Conservation (phyloP, 1,284 basidiomycete genomes). For the Cryptococcus amylolentus region DNA sequence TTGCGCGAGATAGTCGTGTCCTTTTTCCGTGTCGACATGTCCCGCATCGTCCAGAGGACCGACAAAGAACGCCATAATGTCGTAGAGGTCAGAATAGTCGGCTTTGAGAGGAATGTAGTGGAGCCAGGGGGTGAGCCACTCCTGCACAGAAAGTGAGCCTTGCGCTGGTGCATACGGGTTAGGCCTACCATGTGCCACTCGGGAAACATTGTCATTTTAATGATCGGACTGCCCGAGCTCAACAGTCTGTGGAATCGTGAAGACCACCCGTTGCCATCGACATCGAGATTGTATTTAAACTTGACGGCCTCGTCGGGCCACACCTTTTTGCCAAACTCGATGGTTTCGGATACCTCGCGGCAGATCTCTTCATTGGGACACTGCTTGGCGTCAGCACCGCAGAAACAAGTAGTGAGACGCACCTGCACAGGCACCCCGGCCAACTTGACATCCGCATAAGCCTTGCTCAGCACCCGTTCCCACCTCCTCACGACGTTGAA, state of each 20-base stretch:
- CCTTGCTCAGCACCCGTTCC: constrained; percentile 36
- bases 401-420: constrained; percentile 1
- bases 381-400: constrained; percentile 3
- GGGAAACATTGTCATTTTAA: constrained; percentile 51
- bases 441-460: constrained; percentile 49
- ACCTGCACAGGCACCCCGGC: constrained; percentile 43
- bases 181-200: constrained; percentile 48
- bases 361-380: constrained; percentile 32
- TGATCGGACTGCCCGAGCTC: constrained; percentile 47
- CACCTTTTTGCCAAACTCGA: constrained; percentile 52
- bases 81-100: constrained; percentile 53
- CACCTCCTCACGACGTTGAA: constrained; percentile 32
- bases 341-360: constrained; percentile 35
- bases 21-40: constrained; percentile 37
- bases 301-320: constrained; percentile 57
- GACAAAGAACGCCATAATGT: constrained; percentile 52
- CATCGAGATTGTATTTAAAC: constrained; percentile 45
- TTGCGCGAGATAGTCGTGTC: constrained; percentile 50
- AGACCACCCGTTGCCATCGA: constrained; percentile 53
- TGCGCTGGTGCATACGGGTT: not conserved
- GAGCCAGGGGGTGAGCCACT: constrained; percentile 37
- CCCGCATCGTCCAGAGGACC: constrained; percentile 45
- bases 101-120: constrained; percentile 52
- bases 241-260: constrained; percentile 50
- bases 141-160: not conserved